Conservation (phyloP, 352 stramenopile species). For the Globisporangium megalacanthum region DNA sequence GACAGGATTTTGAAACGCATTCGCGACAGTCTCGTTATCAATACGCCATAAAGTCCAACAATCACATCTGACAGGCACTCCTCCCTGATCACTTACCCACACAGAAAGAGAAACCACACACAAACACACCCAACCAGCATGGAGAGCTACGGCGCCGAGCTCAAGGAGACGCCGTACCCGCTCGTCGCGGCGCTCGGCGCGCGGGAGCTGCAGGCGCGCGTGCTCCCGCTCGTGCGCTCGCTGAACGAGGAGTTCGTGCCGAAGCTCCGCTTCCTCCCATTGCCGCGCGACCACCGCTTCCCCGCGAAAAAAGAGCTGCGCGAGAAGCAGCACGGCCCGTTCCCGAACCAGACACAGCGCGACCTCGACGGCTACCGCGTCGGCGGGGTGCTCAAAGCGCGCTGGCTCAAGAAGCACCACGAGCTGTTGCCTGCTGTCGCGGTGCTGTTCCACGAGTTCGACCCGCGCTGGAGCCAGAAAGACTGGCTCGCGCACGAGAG, state of each 20-base stretch:
- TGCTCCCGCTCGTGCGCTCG: constrained; percentile 55
- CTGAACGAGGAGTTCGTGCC: constrained; percentile 83
- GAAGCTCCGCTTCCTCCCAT: constrained; percentile 67
- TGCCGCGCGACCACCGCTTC: constrained; percentile 74
- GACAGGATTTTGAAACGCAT: too few species aligned
- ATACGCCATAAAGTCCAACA: not conserved
- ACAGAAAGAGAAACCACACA: too few species aligned
- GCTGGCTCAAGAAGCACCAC: constrained; percentile 87
- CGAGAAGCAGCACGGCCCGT: constrained; percentile 74
- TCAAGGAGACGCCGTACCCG: constrained; percentile 85
- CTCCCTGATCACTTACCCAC: not conserved
- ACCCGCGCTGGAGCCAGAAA: constrained; percentile 60
- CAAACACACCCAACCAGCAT: constrained; percentile 22
- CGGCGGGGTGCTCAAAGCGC: constrained; percentile 69
- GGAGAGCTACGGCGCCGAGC: constrained; percentile 78
- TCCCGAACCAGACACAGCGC: constrained; percentile 78
- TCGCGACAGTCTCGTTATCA: too few species aligned
- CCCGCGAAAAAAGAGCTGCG: constrained; percentile 78
- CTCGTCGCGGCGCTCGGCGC: constrained; percentile 75
- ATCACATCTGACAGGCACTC: not conserved
- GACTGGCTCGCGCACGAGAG: constrained; percentile 73
- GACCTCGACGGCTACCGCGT: constrained; percentile 72
- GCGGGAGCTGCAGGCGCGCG: constrained; percentile 67
- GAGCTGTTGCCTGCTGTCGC: constrained; percentile 73
- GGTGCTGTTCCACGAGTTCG: constrained; percentile 82